Conservation (phyloP, 257 asterid genomes). For the Rubia yunnanensis region DNA sequence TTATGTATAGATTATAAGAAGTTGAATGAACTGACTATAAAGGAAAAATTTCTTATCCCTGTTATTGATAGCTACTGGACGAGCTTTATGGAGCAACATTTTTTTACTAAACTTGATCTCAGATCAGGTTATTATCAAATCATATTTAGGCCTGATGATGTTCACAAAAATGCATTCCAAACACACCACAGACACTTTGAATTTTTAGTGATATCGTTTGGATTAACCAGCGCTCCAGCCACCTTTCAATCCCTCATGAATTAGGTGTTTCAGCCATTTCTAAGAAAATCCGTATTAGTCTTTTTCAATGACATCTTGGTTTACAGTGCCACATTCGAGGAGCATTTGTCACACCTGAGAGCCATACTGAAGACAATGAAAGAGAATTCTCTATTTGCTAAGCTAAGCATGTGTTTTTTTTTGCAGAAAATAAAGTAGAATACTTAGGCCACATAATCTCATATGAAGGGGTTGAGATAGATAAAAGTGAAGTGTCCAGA, state of each 20-base stretch:
- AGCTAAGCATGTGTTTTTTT: not conserved
- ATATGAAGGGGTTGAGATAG: not conserved
- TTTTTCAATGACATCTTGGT: slow-evolving; percentile 8
- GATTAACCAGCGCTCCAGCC: not conserved
- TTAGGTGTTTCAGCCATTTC: not conserved
- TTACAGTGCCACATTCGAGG: not conserved
- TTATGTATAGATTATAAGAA: too few relatives aligned
- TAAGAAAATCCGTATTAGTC: slow-evolving; percentile 3
- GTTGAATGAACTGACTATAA: too few relatives aligned
- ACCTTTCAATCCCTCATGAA: not conserved
- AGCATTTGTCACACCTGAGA: not conserved
- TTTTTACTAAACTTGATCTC: not conserved
- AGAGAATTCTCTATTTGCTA: not conserved
- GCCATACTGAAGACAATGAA: not conserved
- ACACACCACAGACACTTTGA: not conserved
- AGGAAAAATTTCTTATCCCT: not conserved
- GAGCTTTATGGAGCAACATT: not conserved
- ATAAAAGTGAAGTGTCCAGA: not conserved
- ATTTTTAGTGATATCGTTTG: not conserved
- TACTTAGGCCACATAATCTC: slow-evolving; percentile 10
- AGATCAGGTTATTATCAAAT: slow-evolving; percentile 3
- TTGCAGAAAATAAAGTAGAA: not conserved
- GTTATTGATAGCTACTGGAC: not conserved
- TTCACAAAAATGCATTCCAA: not conserved
- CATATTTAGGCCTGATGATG: not conserved